Percentiles rank a stretch among this genome's conserved stretches.
phyloP scores from a whole-genome alignment of 2,329 filamentous ascomycete genomes.

The Stemphylium vesicarium region DNA sequence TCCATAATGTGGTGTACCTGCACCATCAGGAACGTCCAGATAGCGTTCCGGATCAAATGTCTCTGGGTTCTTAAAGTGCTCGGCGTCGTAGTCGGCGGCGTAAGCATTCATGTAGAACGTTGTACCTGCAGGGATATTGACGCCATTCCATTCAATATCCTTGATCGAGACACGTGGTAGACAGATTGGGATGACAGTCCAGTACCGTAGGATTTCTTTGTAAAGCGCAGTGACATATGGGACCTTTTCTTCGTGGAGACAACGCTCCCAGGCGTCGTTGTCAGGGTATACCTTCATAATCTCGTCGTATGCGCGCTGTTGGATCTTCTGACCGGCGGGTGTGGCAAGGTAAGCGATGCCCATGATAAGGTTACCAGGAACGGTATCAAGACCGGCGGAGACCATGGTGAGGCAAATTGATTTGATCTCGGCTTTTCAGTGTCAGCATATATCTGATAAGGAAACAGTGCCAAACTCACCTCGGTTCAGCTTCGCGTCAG shows the following conservation, averaged over 20 bases:
- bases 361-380: conserved; percentile 81
- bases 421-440: conserved; percentile 70
- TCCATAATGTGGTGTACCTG: conserved; percentile 57
- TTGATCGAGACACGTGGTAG: conserved; percentile 75
- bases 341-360: conserved; percentile 77
- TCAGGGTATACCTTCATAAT: conserved; percentile 75
- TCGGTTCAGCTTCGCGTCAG: conserved; percentile 71
- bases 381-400: conserved; percentile 79
- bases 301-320: conserved; percentile 71
- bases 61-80: conserved; percentile 69
- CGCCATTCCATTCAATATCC: conserved; percentile 71
- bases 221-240: conserved; percentile 79
- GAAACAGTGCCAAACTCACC: conserved; percentile 49
- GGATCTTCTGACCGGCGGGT: conserved; percentile 70
- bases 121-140: conserved; percentile 73
- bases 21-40: conserved; percentile 56
- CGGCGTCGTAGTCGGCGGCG: conserved; percentile 73
- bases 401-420: conserved; percentile 85
- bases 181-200: conserved; percentile 80
- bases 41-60: conserved; percentile 75
- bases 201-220: conserved; percentile 80
- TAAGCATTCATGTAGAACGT: conserved; percentile 82
- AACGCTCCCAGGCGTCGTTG: conserved; percentile 77
- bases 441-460: conserved; percentile 8
- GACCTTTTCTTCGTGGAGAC: conserved; percentile 74